A percentile compares a stretch with the other conserved stretches of the same genome.
phyloP scores from a whole-genome alignment of 106 monocot species.

The Gastrodia elata region DNA sequence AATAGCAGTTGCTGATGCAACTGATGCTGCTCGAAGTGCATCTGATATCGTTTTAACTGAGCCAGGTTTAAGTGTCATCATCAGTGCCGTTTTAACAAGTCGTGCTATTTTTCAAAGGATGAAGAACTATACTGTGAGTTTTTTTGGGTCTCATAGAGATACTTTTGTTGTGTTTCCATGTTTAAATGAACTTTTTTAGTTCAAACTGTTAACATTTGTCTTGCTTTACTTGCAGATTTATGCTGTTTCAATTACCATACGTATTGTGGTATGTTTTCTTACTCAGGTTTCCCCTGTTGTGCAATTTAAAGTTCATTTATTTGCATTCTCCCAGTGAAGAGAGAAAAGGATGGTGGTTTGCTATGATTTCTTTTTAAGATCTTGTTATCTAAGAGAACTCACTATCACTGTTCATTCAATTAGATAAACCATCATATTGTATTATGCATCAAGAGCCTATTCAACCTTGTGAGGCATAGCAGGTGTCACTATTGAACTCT shows the following conservation, averaged over 20 bases:
- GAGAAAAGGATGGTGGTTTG: neutral
- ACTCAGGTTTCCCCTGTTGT: neutral
- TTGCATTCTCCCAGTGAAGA: neutral
- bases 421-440: neutral
- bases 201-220: neutral
- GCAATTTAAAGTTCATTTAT: neutral
- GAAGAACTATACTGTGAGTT: conserved; percentile 14
- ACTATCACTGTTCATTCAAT: neutral
- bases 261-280: conserved; percentile 74
- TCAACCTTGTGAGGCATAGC: neutral
- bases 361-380: neutral
- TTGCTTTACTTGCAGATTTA: conserved; percentile 64
- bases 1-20: conserved; percentile 93
- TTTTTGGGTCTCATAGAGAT: neutral
- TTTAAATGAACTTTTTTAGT: neutral
- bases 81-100: conserved; percentile 14
- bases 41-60: conserved; percentile 72
- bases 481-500: neutral
- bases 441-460: neutral
- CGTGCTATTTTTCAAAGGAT: conserved; percentile 20
- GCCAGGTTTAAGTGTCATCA: conserved; percentile 15
- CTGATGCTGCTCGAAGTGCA: conserved; percentile 94
- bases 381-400: neutral
- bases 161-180: neutral
- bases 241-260: conserved; percentile 94